Base-by-base conservation (phyloP, 1,139 yeast species). In the Kodamaea arcana region DNA sequence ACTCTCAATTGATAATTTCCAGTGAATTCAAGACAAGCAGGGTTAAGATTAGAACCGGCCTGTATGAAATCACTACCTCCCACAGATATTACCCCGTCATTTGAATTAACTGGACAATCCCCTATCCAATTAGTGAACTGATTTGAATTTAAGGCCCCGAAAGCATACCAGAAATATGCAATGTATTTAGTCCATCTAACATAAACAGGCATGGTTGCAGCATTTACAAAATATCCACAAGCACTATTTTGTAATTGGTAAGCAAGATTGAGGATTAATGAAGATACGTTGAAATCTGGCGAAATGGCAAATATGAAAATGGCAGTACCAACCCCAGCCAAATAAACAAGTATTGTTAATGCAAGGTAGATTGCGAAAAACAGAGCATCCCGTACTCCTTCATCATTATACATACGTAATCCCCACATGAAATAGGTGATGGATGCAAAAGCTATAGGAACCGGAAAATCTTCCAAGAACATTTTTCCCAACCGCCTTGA, bases 391-490 rank as follows among this genome's bases (percentile, higher is more conserved):
- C 52, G 41, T 15, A 49, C 52, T 9, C 44, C 51, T 3, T 40
- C 42, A 3, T 41, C 43, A 5, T 49, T 51, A 13, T 54, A 49
- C 14, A 50, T 30, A 28, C 84, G 59, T 20, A 86, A 62, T 0
- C 95, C 95, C 65, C 78, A 76, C 94, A 86, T 82, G 57, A 81
- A 86, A 49, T 80, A 86, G 0, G 86, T 74, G 17, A 83, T 74
- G 0, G 67, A 44, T 0, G 87, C 69, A 56, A 74, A 84, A 0
- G 77, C 51, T 7, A 83, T 46, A 0, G 86, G 72, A 33, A 82
- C 71, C 25, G 83, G 74, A 9, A 85, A 43, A 54, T 86, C 95
- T 53, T 86, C 95, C 1, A 83, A 57, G 1, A 82, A 33, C 15
- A 84, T 56, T 45, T 83, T 80, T 2, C 86, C 78, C 7, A 85